Evolutionary conservation across 257 asterid species (phyloP), one percentile per base, ranked within the genome.

Genomic region (Craterostigma plantagineum): DNA sequence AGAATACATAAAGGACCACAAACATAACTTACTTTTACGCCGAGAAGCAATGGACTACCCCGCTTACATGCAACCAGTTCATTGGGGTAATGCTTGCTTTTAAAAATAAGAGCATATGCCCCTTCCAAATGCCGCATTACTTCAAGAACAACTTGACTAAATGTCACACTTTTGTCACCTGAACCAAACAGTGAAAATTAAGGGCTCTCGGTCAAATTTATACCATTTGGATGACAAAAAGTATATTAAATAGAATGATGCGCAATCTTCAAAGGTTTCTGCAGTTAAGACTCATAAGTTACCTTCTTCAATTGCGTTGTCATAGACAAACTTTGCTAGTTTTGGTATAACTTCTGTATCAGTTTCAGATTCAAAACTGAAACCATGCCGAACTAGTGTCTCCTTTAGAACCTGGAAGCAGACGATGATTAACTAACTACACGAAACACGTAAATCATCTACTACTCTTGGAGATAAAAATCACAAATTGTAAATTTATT

Each of bases 321-420:
- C 95, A 57, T 72, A 90, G 17, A 90, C 72, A 54, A 70, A 83
- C 57, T 90, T 90, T 53, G 95, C 95, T 50, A 90, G 99, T 87
- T 90, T 90, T 10, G 99, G 95, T 62, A 90, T 90, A 52, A 90
- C 99, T 71, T 90, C 95, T 3, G 99, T 90, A 55, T 90, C 99
- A 41, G 99, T 87, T 34, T 87, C 98, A 36, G 98, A 87, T 56
- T 74, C 86, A 63, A 87, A 87, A 49, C 70, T 71, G 60, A 90
- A 90, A 50, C 92, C 95, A 75, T 83, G 99, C 27, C 91, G 86
- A 51, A 83, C 68, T 50, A 90, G 76, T 27, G 94, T 70, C 77
- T 80, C 77, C 66, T 90, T 90, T 54, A 90, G 55, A 44, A 75
- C 99, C 99, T 90, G 64, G 48, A 56, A 51, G 30, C 30, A 23